Evolutionary conservation across 352 stramenopile species (phyloP), one percentile per base, ranked within the genome.

Genomic region (Globisporangium acanthophoron): DNA sequence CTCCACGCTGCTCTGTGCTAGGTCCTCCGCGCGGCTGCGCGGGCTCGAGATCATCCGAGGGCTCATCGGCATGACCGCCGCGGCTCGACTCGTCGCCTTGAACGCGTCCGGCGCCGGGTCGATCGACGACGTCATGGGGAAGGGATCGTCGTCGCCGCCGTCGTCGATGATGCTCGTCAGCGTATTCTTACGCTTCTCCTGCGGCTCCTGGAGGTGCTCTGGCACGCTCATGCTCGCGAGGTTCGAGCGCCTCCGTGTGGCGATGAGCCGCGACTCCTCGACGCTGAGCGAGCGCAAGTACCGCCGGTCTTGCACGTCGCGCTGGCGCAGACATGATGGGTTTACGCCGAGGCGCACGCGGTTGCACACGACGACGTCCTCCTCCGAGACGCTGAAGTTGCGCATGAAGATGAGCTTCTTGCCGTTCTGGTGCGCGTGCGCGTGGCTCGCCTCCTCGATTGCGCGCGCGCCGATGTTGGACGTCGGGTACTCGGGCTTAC

Each of bases 361-460:
- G 67, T 87, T 87, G 67, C 78, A 88, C 64, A 88, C 70, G 43
- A 88, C 78, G 47, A 88, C 67, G 64, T 88, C 75, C 61, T 85
- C 58, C 56, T 88, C 78, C 55, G 73, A 52, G 35, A 87, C 73
- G 56, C 74, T 87, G 52, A 87, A 85, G 54, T 84, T 78, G 53
- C 75, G 78, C 54, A 88, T 68, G 21, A 88, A 66, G 12, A 84
- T 56, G 27, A 88, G 71, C 45, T 80, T 83, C 64, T 78, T 73
- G 55, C 64, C 64, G 63, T 71, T 75, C 33, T 69, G 45, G 51
- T 63, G 63, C 48, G 68, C 65, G 44, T 64, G 40, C n/a, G 52
- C 54, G 44, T 70, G 61, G 54, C 67, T 77, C 58, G 80, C 70
- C 20, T 72, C 66, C 21, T 79, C 66, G 52, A 87, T 78, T 18